These are phyloP conservation scores for Lyophyllum atratum DNA, from an alignment of 768 basidiomycete species.

Conservation along the genomic window DNA sequence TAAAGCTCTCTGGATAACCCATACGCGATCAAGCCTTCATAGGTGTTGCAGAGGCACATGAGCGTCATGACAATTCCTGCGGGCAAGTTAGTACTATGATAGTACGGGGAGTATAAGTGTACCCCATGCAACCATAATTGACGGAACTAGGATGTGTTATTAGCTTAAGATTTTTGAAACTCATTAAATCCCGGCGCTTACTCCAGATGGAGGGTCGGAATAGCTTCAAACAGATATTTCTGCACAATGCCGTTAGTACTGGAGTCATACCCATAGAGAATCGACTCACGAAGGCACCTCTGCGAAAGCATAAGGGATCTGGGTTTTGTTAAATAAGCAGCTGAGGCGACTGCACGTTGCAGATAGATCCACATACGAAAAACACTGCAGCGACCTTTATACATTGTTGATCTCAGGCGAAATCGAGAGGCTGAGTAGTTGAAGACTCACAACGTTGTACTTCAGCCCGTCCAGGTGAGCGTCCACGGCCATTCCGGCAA, in stretches of 20 bases:
- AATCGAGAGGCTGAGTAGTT: neutral
- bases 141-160: conserved; percentile 22
- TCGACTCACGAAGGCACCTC: conserved; percentile 34
- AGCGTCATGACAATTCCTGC: conserved; percentile 31
- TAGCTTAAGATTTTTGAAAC: neutral
- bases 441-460: conserved; percentile 33
- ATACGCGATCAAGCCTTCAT: conserved; percentile 30
- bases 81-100: neutral
- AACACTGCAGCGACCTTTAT: conserved; percentile 35
- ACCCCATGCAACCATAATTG: conserved; percentile 37
- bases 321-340: neutral
- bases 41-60: conserved; percentile 34
- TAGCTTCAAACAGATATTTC: conserved; percentile 35
- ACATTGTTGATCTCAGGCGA: neutral
- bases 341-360: neutral
- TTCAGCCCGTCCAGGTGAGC: conserved; percentile 30
- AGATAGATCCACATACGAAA: conserved; percentile 24
- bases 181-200: conserved; percentile 10
- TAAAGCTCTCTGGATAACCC: neutral
- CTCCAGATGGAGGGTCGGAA: conserved; percentile 33
- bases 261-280: neutral
- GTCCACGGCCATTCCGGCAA: conserved; percentile 35
- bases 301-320: conserved; percentile 35
- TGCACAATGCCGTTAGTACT: conserved; percentile 2
- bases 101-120: neutral